Evolutionary conservation across 192 early-diverging fungal species (phyloP).

Genomic region (Chytriomyces sp.): DNA sequence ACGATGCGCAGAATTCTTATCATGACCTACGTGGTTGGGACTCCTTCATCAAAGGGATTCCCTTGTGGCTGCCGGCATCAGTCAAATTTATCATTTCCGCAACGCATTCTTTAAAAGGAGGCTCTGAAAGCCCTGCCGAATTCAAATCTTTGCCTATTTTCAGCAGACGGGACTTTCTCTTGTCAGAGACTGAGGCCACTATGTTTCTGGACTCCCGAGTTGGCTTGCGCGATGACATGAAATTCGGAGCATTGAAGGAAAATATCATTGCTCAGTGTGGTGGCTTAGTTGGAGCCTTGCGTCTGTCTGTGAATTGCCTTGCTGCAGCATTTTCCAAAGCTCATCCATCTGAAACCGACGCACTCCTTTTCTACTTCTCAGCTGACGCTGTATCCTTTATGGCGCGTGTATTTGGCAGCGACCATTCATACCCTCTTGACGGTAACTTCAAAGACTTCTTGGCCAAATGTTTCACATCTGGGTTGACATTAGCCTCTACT

Average conservation of each 20-base stretch:
- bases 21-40: background rate
- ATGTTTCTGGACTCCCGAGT: background rate
- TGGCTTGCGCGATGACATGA: constrained; percentile 4
- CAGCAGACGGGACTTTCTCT: constrained; percentile 19
- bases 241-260: constrained; percentile 14
- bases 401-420: constrained; percentile 10
- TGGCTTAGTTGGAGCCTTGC: constrained; percentile 30
- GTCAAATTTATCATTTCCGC: background rate
- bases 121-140: too few relatives aligned
- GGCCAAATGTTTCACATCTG: constrained; percentile 5
- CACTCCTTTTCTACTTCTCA: constrained; percentile 5
- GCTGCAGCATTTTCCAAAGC: background rate
- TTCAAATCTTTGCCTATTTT: background rate
- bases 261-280: constrained; percentile 17
- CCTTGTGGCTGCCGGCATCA: background rate
- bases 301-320: constrained; percentile 20
- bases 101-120: background rate
- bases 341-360: constrained; percentile 23
- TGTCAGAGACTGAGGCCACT: constrained; percentile 11
- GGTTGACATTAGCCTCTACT: background rate
- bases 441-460: background rate
- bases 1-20: too few relatives aligned
- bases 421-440: background rate
- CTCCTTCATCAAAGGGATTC: background rate
- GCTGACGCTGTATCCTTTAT: background rate